A percentile compares a stretch with the other conserved stretches of the same genome.
Evolutionary conservation across 352 stramenopile genomes (phyloP).

Genomic region (Pythium dissimile): DNA sequence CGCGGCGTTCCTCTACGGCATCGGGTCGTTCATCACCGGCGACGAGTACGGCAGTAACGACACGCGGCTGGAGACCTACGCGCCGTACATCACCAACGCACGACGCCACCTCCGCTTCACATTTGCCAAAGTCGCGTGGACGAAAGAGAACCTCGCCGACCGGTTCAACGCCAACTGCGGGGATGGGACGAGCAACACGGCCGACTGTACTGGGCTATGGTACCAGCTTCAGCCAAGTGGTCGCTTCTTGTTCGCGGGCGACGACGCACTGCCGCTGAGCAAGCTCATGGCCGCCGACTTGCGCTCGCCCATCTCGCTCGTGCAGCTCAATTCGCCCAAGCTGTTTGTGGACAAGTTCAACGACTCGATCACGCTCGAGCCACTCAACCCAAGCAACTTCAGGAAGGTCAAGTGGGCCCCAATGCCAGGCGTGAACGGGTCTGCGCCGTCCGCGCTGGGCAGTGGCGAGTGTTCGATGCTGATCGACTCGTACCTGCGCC

Average conservation of each 20-base stretch:
- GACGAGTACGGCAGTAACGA: constrained; percentile 27
- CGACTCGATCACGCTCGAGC: neutral
- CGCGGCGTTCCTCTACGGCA: constrained; percentile 34
- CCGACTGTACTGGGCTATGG: constrained; percentile 33
- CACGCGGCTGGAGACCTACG: constrained; percentile 5
- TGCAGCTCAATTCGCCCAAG: constrained; percentile 37
- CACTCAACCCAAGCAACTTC: constrained; percentile 13
- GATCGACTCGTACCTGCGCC: constrained; percentile 43
- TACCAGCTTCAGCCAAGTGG: constrained; percentile 38
- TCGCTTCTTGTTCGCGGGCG: constrained; percentile 38
- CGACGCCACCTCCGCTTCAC: constrained; percentile 40
- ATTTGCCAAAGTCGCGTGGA: constrained; percentile 38
- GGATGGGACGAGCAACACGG: neutral
- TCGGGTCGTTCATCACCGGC: constrained; percentile 43
- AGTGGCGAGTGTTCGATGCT: constrained; percentile 35
- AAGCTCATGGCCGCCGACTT: constrained; percentile 29
- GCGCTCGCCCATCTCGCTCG: constrained; percentile 38
- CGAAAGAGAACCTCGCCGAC: constrained; percentile 21
- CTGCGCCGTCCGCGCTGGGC: constrained; percentile 8
- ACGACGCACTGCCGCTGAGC: constrained; percentile 25
- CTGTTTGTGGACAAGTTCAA: constrained; percentile 19
- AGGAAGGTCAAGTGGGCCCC: constrained; percentile 4
- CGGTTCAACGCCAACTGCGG: constrained; percentile 40
- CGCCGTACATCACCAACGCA: constrained; percentile 33
- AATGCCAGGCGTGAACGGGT: neutral